Evolutionary conservation across 1,139 yeast species (phyloP).

Genomic region (Candida sanyaensis): DNA sequence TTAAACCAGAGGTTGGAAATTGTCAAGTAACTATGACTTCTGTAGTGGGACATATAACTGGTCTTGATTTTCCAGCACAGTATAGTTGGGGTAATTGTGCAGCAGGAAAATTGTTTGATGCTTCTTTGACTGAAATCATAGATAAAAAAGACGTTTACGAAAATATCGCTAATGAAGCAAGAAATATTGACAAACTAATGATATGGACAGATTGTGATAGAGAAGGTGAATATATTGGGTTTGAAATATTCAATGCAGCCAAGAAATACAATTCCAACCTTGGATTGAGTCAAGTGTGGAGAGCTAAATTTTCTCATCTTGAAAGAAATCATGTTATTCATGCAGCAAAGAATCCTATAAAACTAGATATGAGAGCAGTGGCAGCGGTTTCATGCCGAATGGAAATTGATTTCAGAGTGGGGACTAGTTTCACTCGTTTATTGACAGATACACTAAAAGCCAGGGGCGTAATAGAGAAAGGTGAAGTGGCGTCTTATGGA

Average conservation of each 20-base stretch:
- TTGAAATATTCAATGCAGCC: slow-evolving; percentile 77
- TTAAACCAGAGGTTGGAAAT: slow-evolving; percentile 52
- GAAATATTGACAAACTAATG: slow-evolving; percentile 63
- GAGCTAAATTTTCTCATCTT: slow-evolving; percentile 88
- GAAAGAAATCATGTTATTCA: slow-evolving; percentile 70
- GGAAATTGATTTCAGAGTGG: slow-evolving; percentile 88
- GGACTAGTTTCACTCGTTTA: slow-evolving; percentile 84
- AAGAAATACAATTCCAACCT: slow-evolving; percentile 51
- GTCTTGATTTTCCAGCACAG: slow-evolving; percentile 64
- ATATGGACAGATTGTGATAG: slow-evolving; percentile 99
- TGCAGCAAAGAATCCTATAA: slow-evolving; percentile 73
- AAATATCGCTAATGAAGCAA: slow-evolving; percentile 73
- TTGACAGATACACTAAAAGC: slow-evolving; percentile 53
- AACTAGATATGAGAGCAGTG: slow-evolving; percentile 68
- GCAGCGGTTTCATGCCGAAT: slow-evolving; percentile 84
- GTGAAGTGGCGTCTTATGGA: slow-evolving; percentile 68
- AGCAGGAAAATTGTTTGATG: slow-evolving; percentile 67
- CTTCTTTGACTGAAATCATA: slow-evolving; percentile 54
- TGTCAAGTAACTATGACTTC: slow-evolving; percentile 91
- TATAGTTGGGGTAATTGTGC: slow-evolving; percentile 69
- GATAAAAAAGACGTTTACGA: slow-evolving; percentile 53
- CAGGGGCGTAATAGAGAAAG: slow-evolving; percentile 22
- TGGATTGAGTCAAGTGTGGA: slow-evolving; percentile 48
- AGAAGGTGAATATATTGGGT: slow-evolving; percentile 96
- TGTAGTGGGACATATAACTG: slow-evolving; percentile 82